Evolutionary conservation across 2,329 filamentous ascomycete species (phyloP), one percentile per base, ranked within the genome.

Genomic region (Graphiopsis chlorocephala): DNA sequence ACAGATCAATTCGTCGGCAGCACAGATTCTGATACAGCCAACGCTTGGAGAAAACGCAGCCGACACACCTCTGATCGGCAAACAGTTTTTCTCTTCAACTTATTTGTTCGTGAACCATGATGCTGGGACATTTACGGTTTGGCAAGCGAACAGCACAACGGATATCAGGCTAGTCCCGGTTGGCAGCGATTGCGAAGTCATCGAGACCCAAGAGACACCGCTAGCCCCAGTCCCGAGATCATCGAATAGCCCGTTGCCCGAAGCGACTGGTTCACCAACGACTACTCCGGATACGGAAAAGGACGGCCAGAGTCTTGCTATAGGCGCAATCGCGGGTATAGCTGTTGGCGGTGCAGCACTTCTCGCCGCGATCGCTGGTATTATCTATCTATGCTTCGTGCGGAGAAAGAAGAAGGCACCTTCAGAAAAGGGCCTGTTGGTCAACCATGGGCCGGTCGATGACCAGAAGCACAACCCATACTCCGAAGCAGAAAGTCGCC

Each of bases 81-180:
- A 52, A 23, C 47, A 45, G 29, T 68, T 68, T 31, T 65, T 68
- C 33, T 64, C 64, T 12, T 63, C 50, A 3, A 64, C 66, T 14
- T 66, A 67, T 20, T 29, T 68, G 11, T 64, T 58, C 25, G 67
- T 68, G 11, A 38, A 67, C 42, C 58, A 67, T 11, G 64, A 67
- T 35, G 60, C 59, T 17, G 35, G 42, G 4, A 68, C 64, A 15
- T 68, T 64, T 26, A 65, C 56, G 15, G 29, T 68, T 2, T 66
- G 66, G 66, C 58, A 53, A 42, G 64, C 63, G 5, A 66, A 65
- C 29, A 53, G 58, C 14, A 66, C 65, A 5, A 47, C 35, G 8
- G 56, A 59, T 12, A 47, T 29, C 12, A 31, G 29, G 15, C 15
- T 60, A 17, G 17, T 38, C 1, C 14, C 57, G 2, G 38, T 50